These are phyloP conservation scores for Sapria himalayana DNA, from an alignment of 345 rosid genomes.

Conservation along the genomic window DNA sequence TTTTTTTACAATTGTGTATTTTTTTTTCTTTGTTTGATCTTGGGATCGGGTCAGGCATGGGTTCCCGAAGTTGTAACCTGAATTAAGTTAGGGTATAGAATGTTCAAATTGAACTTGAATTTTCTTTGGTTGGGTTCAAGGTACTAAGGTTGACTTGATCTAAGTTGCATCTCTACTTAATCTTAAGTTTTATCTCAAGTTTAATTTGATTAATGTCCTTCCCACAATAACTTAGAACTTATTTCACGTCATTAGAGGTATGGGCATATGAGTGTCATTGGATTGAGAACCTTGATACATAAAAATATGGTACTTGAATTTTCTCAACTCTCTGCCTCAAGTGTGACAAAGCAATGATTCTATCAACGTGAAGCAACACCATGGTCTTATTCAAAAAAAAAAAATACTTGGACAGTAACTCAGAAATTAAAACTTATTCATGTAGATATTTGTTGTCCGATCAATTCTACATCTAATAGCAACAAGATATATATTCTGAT, in stretches of 20 bases:
- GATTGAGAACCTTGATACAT: background rate
- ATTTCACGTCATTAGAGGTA: background rate
- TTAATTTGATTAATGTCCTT: too few species aligned
- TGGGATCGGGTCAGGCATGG: too few species aligned
- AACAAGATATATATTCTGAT: background rate
- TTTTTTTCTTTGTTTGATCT: too few species aligned
- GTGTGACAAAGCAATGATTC: slow-evolving; percentile 1
- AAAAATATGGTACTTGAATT: slow-evolving; percentile 1
- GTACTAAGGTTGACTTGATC: too few species aligned
- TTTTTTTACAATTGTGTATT: too few species aligned
- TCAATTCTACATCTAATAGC: background rate
- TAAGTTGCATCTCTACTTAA: too few species aligned
- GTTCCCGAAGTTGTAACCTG: too few species aligned
- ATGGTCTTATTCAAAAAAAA: background rate
- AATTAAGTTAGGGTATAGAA: too few species aligned
- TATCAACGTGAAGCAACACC: background rate
- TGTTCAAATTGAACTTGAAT: too few species aligned
- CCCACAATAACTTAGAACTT: too few species aligned
- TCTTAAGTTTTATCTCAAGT: background rate
- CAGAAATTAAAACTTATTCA: background rate
- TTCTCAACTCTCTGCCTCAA: background rate
- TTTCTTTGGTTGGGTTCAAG: too few species aligned
- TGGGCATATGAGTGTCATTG: background rate
- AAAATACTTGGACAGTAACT: background rate
- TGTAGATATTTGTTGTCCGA: background rate